Percentiles rank a stretch among this genome's conserved stretches.
Conservation (phyloP, 805 yeast species). For the Hanseniaspora hatyaiensis region DNA sequence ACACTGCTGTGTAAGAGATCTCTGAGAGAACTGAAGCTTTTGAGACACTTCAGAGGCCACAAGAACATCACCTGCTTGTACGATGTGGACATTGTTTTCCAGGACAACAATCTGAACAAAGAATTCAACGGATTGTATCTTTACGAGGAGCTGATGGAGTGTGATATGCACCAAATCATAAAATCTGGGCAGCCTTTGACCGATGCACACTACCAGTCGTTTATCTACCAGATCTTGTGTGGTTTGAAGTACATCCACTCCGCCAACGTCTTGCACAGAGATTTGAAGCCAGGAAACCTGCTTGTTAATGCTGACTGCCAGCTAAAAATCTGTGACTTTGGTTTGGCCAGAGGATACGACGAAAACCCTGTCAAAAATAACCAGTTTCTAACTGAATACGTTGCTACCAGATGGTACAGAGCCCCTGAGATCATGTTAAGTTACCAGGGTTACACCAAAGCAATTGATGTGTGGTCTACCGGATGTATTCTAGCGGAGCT, state of each 20-base stretch:
- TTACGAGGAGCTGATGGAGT: slow-evolving; percentile 95
- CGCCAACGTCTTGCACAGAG: slow-evolving; percentile 87
- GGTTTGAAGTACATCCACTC: slow-evolving; percentile 84
- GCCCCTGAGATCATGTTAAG: slow-evolving; percentile 97
- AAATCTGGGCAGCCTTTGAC: slow-evolving; percentile 86
- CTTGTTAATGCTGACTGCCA: slow-evolving; percentile 94
- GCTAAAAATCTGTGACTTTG: slow-evolving; percentile 90
- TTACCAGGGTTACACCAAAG: slow-evolving; percentile 88
- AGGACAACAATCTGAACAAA: slow-evolving; percentile 33
- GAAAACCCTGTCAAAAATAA: slow-evolving; percentile 72
- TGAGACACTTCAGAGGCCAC: slow-evolving; percentile 91
- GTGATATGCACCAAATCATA: slow-evolving; percentile 96
- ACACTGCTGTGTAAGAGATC: slow-evolving; percentile 87
- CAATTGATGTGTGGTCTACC: slow-evolving; percentile 95
- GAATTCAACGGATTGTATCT: slow-evolving; percentile 83
- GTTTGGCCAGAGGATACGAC: slow-evolving; percentile 84
- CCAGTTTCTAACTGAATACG: slow-evolving; percentile 94
- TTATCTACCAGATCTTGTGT: slow-evolving; percentile 80
- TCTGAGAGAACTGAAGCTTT: slow-evolving; percentile 73
- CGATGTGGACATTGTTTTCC: slow-evolving; percentile 73
- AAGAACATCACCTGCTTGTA: slow-evolving; percentile 90
- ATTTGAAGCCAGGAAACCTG: slow-evolving; percentile 85
- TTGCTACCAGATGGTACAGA: slow-evolving; percentile 96
- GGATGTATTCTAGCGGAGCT: slow-evolving; percentile 95
- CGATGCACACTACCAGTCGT: slow-evolving; percentile 89